Evolutionary conservation across 805 yeast genomes (phyloP).

Genomic region (Debaryomyces prosopidis): DNA sequence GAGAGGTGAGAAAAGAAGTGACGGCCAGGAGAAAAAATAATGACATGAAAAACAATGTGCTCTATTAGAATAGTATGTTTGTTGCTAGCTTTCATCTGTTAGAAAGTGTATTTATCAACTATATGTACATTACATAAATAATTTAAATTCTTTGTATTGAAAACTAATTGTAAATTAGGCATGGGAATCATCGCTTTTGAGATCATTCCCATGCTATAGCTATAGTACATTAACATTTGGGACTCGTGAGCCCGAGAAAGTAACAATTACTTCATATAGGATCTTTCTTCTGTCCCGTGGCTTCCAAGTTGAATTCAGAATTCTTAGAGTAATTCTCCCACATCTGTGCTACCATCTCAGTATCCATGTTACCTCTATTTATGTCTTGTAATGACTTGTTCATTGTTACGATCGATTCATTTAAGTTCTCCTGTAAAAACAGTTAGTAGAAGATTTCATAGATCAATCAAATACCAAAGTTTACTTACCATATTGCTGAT

Average conservation of each 20-base stretch:
- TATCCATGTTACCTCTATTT: conserved; percentile 64
- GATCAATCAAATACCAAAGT: background rate
- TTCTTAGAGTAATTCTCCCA: conserved; percentile 77
- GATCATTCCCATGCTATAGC: background rate
- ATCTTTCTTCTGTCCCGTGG: conserved; percentile 63
- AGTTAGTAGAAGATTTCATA: background rate
- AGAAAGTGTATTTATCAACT: no score
- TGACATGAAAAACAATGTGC: no score
- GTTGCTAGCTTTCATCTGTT: no score
- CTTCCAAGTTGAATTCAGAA: conserved; percentile 66
- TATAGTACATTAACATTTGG: background rate
- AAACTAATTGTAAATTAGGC: no score
- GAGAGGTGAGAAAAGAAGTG: no score
- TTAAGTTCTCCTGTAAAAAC: conserved; percentile 56
- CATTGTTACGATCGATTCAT: conserved; percentile 65
- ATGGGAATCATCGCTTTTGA: no score
- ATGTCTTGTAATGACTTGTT: conserved; percentile 62
- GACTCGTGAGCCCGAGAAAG: background rate
- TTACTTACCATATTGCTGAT: conserved; percentile 70
- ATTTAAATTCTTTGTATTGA: no score
- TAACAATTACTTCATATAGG: conserved; percentile 33
- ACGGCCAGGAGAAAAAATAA: no score
- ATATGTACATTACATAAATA: no score
- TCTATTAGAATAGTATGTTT: no score
- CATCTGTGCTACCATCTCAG: conserved; percentile 71